A percentile compares a stretch with the other conserved stretches of the same genome.
These are phyloP conservation scores for Umbilicus rupestris DNA, from an alignment of 164 flowering plant genomes.

Conservation along the genomic window DNA sequence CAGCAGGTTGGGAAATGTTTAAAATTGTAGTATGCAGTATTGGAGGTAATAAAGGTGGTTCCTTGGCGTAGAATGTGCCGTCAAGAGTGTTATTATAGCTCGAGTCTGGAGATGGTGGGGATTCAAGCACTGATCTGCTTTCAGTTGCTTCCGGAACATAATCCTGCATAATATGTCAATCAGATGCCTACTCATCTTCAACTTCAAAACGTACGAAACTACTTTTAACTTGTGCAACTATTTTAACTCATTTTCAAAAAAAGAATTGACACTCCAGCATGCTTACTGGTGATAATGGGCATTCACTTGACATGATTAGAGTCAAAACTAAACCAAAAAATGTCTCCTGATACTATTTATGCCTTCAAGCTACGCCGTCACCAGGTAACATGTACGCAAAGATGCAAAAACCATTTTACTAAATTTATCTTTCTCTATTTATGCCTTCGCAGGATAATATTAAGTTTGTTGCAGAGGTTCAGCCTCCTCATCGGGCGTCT, in stretches of 20 bases:
- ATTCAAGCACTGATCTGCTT: slow-evolving; percentile 17
- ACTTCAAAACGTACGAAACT: not conserved
- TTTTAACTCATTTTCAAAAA: too few species aligned
- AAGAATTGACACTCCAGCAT: too few species aligned
- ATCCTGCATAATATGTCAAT: slow-evolving; percentile 17
- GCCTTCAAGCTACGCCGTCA: not conserved
- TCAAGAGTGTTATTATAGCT: slow-evolving; percentile 24
- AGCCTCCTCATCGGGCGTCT: not conserved
- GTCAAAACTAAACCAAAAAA: too few species aligned
- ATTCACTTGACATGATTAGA: too few species aligned
- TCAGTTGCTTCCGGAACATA: slow-evolving; percentile 15
- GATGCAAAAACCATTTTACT: not conserved
- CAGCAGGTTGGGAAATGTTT: slow-evolving; percentile 12
- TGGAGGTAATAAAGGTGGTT: slow-evolving; percentile 32
- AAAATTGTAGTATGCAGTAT: slow-evolving; percentile 15
- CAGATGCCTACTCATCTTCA: not conserved
- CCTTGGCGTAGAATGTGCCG: slow-evolving; percentile 18
- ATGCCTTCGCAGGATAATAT: not conserved
- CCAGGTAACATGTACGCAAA: not conserved
- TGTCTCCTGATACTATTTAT: too few species aligned
- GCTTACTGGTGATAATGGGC: too few species aligned
- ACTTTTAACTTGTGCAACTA: too few species aligned
- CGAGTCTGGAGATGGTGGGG: slow-evolving; percentile 30
- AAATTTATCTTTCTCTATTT: too few species aligned
- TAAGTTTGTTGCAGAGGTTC: not conserved